Base-by-base conservation (phyloP, 2,329 filamentous ascomycete species). In the Colletotrichum somersetense region DNA sequence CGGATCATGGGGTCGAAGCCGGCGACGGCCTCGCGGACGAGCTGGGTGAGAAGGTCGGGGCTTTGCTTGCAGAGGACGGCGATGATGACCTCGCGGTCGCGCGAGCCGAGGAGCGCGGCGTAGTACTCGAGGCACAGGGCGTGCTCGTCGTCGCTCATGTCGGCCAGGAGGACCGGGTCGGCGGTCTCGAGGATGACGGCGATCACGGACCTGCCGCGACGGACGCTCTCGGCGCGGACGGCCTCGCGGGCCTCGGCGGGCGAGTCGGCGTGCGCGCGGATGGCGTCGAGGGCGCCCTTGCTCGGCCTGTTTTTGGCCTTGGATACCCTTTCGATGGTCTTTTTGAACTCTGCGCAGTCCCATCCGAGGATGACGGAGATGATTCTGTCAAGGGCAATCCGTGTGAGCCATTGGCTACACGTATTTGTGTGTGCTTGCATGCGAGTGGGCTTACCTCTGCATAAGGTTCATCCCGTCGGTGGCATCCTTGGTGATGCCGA, bases 391-490 rank as follows among this genome's bases (percentile, higher is more conserved):
- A 4, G 6, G 4, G 2, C 2, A 8, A 6, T 7, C 1, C 7
- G 5, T 14, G 46, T 70, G 12, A 66, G 38, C 35, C 5, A 35
- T 16, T 6, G 10, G 23, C 75, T 16, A 7, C 3, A 18, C n/a
- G 44, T 46, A 5, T 42, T 4, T 18, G 40, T 42, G 40, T 42
- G 14, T 42, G 40, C 14, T 5, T 42, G 40, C 14, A 10, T 16
- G 8, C 23, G 18, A 3, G 16, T 6, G 1, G 23, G 63, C 75
- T 62, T 75, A 85, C 84, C 83, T 83, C 80, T 96, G 93, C 75
- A 96, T 80, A 11, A 96, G 80, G 78, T 95, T 96, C 92, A 94
- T 93, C 58, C 93, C 93, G 75, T 95, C 92, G 73, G 94, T 90
- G 0, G 91, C 88, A 58, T 89, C 89, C 58, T 89, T 88, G 0